Percentiles rank a stretch among this genome's conserved stretches.
Conservation (phyloP, 805 yeast genomes). For the Ascoidea asiatica region DNA sequence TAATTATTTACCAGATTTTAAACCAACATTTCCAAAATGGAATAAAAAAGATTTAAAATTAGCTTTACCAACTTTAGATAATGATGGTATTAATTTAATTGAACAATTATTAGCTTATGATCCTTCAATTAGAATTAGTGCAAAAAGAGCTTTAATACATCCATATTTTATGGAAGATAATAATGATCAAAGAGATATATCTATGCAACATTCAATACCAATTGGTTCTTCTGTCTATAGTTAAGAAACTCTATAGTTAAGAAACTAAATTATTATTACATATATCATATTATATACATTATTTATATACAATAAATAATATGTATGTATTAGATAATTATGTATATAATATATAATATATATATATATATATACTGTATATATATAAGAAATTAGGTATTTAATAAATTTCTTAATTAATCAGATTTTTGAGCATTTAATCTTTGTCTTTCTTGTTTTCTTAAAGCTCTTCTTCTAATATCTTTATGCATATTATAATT, state of each 20-base stretch:
- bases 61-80: conserved; percentile 53
- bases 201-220: conserved; percentile 15
- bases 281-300: too few species aligned
- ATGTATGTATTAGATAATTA: too few species aligned
- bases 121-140: conserved; percentile 87
- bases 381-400: too few species aligned
- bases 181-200: conserved; percentile 15
- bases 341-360: too few species aligned
- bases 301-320: too few species aligned
- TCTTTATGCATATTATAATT: conserved; percentile 68
- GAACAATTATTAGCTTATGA: conserved; percentile 75
- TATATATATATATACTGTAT: too few species aligned
- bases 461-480: conserved; percentile 73
- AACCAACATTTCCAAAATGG: conserved; percentile 90
- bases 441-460: conserved; percentile 23
- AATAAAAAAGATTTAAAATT: conserved; percentile 45
- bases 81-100: conserved; percentile 73
- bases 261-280: too few species aligned
- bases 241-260: conserved; percentile 4
- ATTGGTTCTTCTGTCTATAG: conserved; percentile 18
- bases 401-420: too few species aligned
- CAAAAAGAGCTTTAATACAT: conserved; percentile 82
- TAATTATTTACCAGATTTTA: conserved; percentile 79
- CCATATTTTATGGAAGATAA: conserved; percentile 64
- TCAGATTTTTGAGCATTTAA: not conserved